These are phyloP conservation scores for Paramarasmius palmivorus DNA, from an alignment of 1,284 basidiomycete genomes.

Conservation along the genomic window DNA sequence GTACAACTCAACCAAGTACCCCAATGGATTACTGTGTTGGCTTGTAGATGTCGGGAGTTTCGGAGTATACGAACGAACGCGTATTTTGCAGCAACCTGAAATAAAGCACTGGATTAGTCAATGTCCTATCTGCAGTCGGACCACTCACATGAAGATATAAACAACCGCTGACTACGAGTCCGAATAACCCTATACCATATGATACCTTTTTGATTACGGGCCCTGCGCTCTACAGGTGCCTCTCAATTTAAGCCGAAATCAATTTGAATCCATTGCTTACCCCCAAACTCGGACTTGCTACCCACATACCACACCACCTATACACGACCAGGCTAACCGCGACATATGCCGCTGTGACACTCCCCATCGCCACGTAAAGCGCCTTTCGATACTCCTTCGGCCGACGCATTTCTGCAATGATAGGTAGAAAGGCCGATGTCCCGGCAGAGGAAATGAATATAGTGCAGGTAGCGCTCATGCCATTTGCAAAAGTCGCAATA, in stretches of 20 bases:
- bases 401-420: not conserved
- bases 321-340: not conserved
- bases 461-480: not conserved
- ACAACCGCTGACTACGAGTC: not conserved
- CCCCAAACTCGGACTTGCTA: slow-evolving; percentile 2
- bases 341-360: not conserved
- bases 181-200: not conserved
- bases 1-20: slow-evolving; percentile 1
- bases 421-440: slow-evolving; percentile 1
- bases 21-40: not conserved
- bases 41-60: not conserved
- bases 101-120: too few relatives aligned
- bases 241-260: too few relatives aligned
- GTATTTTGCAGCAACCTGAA: slow-evolving; percentile 2
- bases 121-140: too few relatives aligned
- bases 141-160: slow-evolving; percentile 2
- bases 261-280: not conserved
- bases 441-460: slow-evolving; percentile 1
- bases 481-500: not conserved
- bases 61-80: not conserved
- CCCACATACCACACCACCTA: slow-evolving; percentile 2
- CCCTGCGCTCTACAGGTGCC: slow-evolving; percentile 1
- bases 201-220: not conserved
- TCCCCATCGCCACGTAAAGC: not conserved
- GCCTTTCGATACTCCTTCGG: not conserved